phyloP scores from a whole-genome alignment of 768 basidiomycete species.

The Candolleomyces eurysporus region DNA sequence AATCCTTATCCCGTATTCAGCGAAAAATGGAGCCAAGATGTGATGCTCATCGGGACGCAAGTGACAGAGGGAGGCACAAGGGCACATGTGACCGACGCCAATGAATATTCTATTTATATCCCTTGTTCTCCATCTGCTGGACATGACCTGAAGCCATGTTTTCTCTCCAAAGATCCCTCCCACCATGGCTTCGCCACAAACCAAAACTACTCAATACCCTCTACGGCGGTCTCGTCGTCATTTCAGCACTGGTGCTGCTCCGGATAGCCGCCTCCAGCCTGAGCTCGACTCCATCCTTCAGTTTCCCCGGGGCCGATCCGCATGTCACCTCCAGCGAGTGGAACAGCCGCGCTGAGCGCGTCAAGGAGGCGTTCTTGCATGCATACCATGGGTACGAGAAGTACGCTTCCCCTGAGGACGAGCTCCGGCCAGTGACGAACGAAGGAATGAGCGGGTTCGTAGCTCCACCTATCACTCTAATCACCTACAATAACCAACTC shows the following conservation, averaged over 20 bases:
- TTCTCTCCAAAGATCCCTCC: background rate
- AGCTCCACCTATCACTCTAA: background rate
- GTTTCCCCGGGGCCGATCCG: constrained; percentile 8
- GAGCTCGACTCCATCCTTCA: constrained; percentile 6
- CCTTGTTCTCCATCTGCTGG: no score
- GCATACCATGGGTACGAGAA: constrained; percentile 66
- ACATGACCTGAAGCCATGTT: no score
- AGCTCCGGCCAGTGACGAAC: constrained; percentile 55
- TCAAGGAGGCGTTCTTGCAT: constrained; percentile 62
- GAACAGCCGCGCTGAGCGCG: constrained; percentile 51
- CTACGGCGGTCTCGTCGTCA: constrained; percentile 21
- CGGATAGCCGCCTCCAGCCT: constrained; percentile 9
- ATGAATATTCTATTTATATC: background rate
- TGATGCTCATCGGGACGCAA: no score
- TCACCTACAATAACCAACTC: background rate
- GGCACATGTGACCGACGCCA: no score
- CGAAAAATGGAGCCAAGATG: no score
- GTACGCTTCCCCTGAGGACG: constrained; percentile 62
- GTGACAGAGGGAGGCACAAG: no score
- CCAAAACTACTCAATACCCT: background rate
- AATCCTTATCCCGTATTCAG: no score
- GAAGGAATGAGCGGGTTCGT: constrained; percentile 49
- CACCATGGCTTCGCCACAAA: background rate
- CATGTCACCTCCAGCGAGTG: constrained; percentile 38
- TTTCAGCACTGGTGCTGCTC: constrained; percentile 25